Evolutionary conservation across 768 basidiomycete species (phyloP), one percentile per base, ranked within the genome.

Genomic region (Hygrocybe coccinea): DNA sequence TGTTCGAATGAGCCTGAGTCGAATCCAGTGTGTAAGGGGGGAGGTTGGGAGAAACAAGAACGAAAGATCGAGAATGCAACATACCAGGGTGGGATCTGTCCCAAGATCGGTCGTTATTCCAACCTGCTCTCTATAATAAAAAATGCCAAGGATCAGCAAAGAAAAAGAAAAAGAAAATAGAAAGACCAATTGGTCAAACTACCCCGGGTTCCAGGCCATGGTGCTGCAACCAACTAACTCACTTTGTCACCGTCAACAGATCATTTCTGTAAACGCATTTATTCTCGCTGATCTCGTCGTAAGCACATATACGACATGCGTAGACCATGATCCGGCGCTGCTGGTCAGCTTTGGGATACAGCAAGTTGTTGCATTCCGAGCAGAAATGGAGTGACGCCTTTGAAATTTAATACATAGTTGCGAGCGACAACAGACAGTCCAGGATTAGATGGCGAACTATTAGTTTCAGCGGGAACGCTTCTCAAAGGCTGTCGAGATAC

Each of bases 221-320:
- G n/a, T n/a, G n/a, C n/a, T 25, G 24, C 33, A 15, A 72, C 70
- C 95, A 93, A 58, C 3, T n/a, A 2, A 68, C 75, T 47, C 60
- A 95, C 95, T 91, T 94, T 55, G 95, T 93, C 35, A 94, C 87
- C 0, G 90, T 95, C 63, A 97, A 73, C 73, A 97, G 71, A 72
- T 97, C 95, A 56, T 98, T 95, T 65, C 85, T 78, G 67, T 97
- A 97, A 15, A 98, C 94, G 64, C 91, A 91, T 63, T 85, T 85
- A 69, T 93, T 92, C 17, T 89, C 86, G 22, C 86, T 85, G 57
- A 85, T 81, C 71, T 97, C 92, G 60, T 90, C 85, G 69, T 89
- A 91, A 1, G 76, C 71, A 69, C 95, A 97, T 65, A 95, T 97
- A 49, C 93, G 81, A 68, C 95, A 97, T 1, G 87, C 87, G 62